These are phyloP conservation scores for Exophiala sp. DNA, from an alignment of 2,329 filamentous ascomycete species.

Conservation along the genomic window DNA sequence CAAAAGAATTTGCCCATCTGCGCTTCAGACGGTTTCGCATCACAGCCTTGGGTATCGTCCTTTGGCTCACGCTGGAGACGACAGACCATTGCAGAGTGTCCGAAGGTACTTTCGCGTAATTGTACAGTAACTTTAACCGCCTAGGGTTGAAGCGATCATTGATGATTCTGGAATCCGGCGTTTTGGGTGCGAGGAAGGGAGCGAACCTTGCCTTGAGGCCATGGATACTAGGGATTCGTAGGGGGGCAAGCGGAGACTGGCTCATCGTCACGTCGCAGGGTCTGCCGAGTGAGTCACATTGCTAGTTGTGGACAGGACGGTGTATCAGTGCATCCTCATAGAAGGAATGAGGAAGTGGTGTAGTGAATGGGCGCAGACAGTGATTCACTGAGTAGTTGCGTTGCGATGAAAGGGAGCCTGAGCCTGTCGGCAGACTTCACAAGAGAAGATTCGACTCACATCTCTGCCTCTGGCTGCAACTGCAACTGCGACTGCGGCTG, in stretches of 20 bases:
- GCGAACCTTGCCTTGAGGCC: slow-evolving; percentile 4
- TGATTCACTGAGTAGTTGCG: no score
- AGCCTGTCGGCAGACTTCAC: not conserved
- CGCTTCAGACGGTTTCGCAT: slow-evolving; percentile 45
- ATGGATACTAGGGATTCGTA: slow-evolving; percentile 5
- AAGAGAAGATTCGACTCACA: not conserved
- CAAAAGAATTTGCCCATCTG: slow-evolving; percentile 43
- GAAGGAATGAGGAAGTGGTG: not conserved
- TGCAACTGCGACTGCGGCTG: no score
- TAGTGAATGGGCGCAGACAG: no score
- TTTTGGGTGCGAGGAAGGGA: slow-evolving; percentile 26
- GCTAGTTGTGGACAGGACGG: not conserved
- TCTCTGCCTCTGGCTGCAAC: not conserved
- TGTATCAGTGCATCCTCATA: not conserved
- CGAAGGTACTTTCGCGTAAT: slow-evolving; percentile 36
- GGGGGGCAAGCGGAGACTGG: slow-evolving; percentile 5
- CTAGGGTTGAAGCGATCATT: slow-evolving; percentile 37
- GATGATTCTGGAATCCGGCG: slow-evolving; percentile 13
- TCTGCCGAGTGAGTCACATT: not conserved
- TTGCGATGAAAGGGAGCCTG: no score
- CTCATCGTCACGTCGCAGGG: not conserved
- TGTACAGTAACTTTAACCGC: slow-evolving; percentile 30
- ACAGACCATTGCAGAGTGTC: slow-evolving; percentile 47
- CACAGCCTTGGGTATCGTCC: slow-evolving; percentile 35
- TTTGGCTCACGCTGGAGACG: slow-evolving; percentile 31